A percentile compares a stretch with the other conserved stretches of the same genome.
These are phyloP conservation scores for Tolypocladium nubicola DNA, from an alignment of 2,329 filamentous ascomycete genomes.

Conservation along the genomic window DNA sequence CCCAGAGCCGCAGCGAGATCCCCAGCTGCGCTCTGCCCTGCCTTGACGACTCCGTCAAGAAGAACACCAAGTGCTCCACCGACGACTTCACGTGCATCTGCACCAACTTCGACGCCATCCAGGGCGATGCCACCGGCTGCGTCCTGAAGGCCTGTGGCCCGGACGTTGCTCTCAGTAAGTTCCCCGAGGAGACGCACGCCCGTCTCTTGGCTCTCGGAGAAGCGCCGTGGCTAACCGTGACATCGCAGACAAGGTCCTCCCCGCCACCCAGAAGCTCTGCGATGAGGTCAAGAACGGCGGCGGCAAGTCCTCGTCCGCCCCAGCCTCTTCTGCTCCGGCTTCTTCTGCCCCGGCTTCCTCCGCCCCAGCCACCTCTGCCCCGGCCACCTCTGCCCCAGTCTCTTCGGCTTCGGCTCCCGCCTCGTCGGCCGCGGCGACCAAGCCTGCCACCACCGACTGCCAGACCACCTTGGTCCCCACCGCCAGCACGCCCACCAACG, in stretches of 20 bases:
- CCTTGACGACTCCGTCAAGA: constrained; percentile 19
- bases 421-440: constrained; percentile 5
- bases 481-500: constrained; percentile 6
- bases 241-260: constrained; percentile 18
- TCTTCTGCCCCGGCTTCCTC: not conserved
- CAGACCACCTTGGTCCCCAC: constrained; percentile 5
- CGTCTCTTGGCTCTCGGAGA: too few relatives aligned
- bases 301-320: not conserved
- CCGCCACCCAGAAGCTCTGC: constrained; percentile 16
- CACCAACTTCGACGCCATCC: constrained; percentile 13
- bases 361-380: constrained; percentile 6
- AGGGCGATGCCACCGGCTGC: constrained; percentile 14
- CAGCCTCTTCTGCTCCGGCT: not conserved
- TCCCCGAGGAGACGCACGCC: too few relatives aligned
- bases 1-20: constrained; percentile 22
- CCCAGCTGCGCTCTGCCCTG: constrained; percentile 27
- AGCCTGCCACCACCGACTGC: constrained; percentile 5
- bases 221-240: not conserved
- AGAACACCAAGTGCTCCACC: constrained; percentile 13
- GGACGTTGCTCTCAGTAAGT: constrained; percentile 20
- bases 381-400: not conserved
- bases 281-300: not conserved
- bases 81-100: constrained; percentile 17
- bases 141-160: constrained; percentile 17
- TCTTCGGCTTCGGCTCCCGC: constrained; percentile 1